Conservation (phyloP, 108 stramenopile genomes). For the Cyclotella distinguenda region DNA sequence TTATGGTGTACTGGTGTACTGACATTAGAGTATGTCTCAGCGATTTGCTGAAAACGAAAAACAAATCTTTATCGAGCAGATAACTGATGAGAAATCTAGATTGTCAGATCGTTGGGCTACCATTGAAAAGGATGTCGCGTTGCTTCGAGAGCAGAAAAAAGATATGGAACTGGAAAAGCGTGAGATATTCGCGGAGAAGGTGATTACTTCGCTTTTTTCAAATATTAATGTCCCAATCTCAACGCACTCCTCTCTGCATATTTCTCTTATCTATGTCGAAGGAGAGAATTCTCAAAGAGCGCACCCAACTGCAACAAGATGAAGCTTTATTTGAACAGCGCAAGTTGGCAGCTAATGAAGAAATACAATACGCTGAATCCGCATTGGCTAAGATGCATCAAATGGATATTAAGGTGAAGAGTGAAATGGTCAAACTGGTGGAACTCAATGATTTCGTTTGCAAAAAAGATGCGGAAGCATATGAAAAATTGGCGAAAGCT, state of each 20-base stretch:
- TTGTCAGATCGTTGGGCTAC: constrained; percentile 13
- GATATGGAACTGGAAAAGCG: constrained; percentile 15
- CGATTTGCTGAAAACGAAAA: constrained; percentile 28
- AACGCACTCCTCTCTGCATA: too few relatives aligned
- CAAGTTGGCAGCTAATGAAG: constrained; percentile 28
- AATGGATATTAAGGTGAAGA: constrained; percentile 13
- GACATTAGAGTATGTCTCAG: neutral
- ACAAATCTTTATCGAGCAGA: constrained; percentile 6
- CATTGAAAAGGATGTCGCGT: constrained; percentile 10
- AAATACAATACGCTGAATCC: constrained; percentile 18
- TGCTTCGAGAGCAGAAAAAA: constrained; percentile 5
- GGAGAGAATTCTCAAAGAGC: constrained; percentile 22
- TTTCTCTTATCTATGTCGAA: neutral
- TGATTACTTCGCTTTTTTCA: neutral
- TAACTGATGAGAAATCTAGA: constrained; percentile 16
- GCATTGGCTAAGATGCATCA: constrained; percentile 12
- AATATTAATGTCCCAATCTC: neutral
- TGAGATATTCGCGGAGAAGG: constrained; percentile 3
- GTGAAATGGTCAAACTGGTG: constrained; percentile 15
- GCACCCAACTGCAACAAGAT: constrained; percentile 13
- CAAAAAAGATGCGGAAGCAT: constrained; percentile 27
- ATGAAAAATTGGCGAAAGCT: constrained; percentile 24
- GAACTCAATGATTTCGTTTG: constrained; percentile 32
- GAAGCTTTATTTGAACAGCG: constrained; percentile 44
- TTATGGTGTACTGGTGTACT: neutral